A percentile compares a stretch with the other conserved stretches of the same genome.
These are phyloP conservation scores for Coffea canephora DNA, from an alignment of 257 asterid species.

Conservation along the genomic window DNA sequence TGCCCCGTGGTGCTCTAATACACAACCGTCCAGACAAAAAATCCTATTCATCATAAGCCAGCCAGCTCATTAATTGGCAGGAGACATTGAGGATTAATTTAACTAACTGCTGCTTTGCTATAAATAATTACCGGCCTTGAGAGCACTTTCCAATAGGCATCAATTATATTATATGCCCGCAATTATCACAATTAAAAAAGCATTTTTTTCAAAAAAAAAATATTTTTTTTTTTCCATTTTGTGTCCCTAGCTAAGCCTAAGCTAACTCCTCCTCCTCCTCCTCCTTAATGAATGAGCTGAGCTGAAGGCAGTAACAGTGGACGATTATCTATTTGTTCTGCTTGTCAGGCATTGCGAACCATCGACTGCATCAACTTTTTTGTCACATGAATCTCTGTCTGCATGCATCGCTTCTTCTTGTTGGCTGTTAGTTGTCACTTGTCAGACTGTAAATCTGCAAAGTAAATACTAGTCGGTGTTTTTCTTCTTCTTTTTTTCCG, in stretches of 20 bases:
- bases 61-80: conserved; percentile 31
- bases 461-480: neutral
- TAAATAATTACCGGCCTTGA: too few relatives aligned
- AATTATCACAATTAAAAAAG: neutral
- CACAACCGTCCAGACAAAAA: conserved; percentile 19
- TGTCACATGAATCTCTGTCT: conserved; percentile 31
- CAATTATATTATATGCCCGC: neutral
- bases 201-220: too few relatives aligned
- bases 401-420: conserved; percentile 13
- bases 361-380: conserved; percentile 14
- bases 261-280: neutral
- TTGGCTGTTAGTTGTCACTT: conserved; percentile 32
- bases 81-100: conserved; percentile 27
- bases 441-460: conserved; percentile 19
- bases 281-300: conserved; percentile 11
- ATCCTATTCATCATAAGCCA: conserved; percentile 5
- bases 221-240: neutral
- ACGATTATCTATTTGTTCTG: conserved; percentile 3
- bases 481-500: neutral
- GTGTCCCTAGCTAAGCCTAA: too few relatives aligned
- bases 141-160: conserved; percentile 16
- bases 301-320: neutral
- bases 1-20: conserved; percentile 22
- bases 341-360: conserved; percentile 18
- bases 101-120: neutral